These are phyloP conservation scores for Pisolithus albus DNA, from an alignment of 768 basidiomycete genomes.

Conservation along the genomic window DNA sequence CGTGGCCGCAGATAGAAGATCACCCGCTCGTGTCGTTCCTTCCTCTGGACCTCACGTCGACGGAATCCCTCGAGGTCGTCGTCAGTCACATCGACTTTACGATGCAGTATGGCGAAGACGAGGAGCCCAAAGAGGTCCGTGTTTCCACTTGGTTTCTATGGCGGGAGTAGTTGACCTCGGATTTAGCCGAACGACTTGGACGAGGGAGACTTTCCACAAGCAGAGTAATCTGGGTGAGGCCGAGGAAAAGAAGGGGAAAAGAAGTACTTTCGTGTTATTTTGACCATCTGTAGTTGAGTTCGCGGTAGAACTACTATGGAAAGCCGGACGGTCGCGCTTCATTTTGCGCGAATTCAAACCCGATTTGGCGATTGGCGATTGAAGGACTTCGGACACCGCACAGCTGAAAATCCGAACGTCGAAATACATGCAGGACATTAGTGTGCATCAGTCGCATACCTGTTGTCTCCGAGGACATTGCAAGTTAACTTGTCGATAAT, in stretches of 20 bases:
- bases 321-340: too few relatives aligned
- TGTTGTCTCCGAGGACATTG: constrained; percentile 78
- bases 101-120: constrained; percentile 98
- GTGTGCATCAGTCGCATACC: constrained; percentile 40
- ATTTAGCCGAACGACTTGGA: constrained; percentile 85
- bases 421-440: not conserved
- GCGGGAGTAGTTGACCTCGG: not conserved
- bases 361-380: too few relatives aligned
- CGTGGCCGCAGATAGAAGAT: constrained; percentile 79
- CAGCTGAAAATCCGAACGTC: too few relatives aligned
- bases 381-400: too few relatives aligned
- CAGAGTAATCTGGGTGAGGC: constrained; percentile 32
- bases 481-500: constrained; percentile 70
- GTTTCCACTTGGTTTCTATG: constrained; percentile 3
- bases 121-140: constrained; percentile 89
- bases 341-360: too few relatives aligned
- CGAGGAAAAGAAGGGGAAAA: not conserved
- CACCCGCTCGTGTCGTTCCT: constrained; percentile 97
- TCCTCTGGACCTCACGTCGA: constrained; percentile 83
- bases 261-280: constrained; percentile 32
- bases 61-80: constrained; percentile 85
- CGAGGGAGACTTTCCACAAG: constrained; percentile 80
- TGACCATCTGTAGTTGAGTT: not conserved
- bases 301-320: too few relatives aligned
- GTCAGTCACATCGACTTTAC: constrained; percentile 96